phyloP scores from a whole-genome alignment of 371 early-diverging fungal genomes.

The Mortierella sp. region DNA sequence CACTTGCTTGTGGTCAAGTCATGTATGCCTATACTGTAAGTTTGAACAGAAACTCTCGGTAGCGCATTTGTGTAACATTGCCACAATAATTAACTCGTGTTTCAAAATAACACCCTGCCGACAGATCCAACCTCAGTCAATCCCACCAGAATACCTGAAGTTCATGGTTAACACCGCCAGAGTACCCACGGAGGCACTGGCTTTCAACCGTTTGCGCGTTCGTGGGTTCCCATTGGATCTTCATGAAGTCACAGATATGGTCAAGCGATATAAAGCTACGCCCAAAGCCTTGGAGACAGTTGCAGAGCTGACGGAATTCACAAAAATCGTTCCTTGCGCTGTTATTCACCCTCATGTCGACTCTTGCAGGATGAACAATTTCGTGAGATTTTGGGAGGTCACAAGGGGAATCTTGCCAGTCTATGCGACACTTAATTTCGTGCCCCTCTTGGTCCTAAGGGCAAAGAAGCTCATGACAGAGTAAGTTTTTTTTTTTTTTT shows the following conservation, averaged over 20 bases:
- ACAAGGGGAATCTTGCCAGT: slow-evolving; percentile 76
- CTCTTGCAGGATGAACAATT: slow-evolving; percentile 63
- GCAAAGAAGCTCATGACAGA: slow-evolving; percentile 66
- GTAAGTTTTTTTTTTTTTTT: slow-evolving; percentile 16
- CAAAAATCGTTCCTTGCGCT: slow-evolving; percentile 61
- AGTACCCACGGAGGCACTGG: slow-evolving; percentile 66
- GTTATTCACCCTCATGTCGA: slow-evolving; percentile 74
- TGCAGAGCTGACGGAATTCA: slow-evolving; percentile 44
- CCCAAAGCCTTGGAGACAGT: slow-evolving; percentile 60
- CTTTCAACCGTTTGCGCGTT: slow-evolving; percentile 67
- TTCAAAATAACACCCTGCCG: not conserved
- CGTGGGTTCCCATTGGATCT: slow-evolving; percentile 66
- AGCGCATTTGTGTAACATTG: slow-evolving; percentile 13
- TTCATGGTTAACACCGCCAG: slow-evolving; percentile 82
- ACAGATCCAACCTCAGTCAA: slow-evolving; percentile 74
- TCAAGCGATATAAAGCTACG: slow-evolving; percentile 63
- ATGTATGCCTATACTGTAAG: slow-evolving; percentile 77
- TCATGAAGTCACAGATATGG: slow-evolving; percentile 58
- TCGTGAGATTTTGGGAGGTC: slow-evolving; percentile 69
- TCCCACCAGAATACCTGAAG: slow-evolving; percentile 77
- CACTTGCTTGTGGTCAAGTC: slow-evolving; percentile 70
- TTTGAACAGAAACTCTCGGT: not conserved
- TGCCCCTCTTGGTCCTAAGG: slow-evolving; percentile 75
- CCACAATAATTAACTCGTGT: not conserved
- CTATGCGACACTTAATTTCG: slow-evolving; percentile 80